A percentile compares a stretch with the other conserved stretches of the same genome.
Conservation (phyloP, 306 rosid species). For the Lagenaria siceraria region DNA sequence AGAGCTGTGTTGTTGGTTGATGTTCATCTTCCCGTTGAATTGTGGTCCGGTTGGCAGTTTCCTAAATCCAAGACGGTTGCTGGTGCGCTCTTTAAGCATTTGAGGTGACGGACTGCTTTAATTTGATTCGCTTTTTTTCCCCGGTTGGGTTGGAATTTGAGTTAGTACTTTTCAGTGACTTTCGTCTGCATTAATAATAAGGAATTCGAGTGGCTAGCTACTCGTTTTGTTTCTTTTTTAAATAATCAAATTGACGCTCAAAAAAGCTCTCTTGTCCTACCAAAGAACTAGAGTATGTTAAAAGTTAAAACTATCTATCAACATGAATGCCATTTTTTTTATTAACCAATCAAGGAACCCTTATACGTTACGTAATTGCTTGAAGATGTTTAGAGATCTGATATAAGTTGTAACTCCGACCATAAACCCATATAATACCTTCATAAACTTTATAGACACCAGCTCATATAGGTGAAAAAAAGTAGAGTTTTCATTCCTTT, state of each 20-base stretch:
- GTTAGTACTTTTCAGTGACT: not conserved
- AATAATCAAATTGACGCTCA: not conserved
- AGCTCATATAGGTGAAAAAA: not conserved
- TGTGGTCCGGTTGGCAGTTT: conserved; percentile 83
- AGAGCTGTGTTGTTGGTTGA: conserved; percentile 65
- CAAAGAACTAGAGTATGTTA: not conserved
- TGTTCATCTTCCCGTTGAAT: conserved; percentile 42
- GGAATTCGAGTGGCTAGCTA: not conserved
- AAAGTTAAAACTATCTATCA: not conserved
- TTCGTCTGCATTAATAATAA: not conserved
- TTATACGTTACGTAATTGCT: not conserved
- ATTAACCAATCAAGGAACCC: not conserved
- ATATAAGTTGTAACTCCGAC: not conserved
- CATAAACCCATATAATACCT: not conserved
- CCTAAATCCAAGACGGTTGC: conserved; percentile 44
- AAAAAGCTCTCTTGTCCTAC: not conserved
- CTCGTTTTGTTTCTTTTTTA: not conserved
- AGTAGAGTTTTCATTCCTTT: not conserved
- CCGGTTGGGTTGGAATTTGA: not conserved
- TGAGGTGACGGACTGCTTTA: conserved; percentile 38
- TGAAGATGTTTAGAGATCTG: not conserved
- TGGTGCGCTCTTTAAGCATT: conserved; percentile 57
- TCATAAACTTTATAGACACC: not conserved
- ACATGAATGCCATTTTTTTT: not conserved
- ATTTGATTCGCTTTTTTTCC: not conserved